phyloP scores from a whole-genome alignment of 2,329 filamentous ascomycete genomes.

The Coleophoma eucalyptorum region DNA sequence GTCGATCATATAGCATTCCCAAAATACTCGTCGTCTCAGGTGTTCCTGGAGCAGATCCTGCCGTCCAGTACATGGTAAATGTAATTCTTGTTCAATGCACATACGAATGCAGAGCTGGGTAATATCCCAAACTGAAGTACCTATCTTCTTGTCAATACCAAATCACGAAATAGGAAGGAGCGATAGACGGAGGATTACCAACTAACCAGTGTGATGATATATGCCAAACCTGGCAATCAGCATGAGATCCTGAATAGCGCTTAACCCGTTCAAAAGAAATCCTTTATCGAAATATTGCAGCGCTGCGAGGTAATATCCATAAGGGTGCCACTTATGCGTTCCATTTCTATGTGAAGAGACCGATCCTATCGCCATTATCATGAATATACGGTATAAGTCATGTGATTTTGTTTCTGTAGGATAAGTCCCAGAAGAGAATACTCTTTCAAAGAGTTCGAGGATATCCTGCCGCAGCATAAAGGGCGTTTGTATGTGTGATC shows the following conservation, averaged over 20 bases:
- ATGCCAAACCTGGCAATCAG: conserved; percentile 37
- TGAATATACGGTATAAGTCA: conserved; percentile 31
- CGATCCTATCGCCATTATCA: conserved; percentile 33
- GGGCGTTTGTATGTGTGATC: conserved; percentile 22
- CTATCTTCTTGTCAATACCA: conserved; percentile 5
- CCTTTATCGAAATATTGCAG: conserved; percentile 26
- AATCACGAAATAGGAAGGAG: background rate
- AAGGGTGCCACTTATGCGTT: conserved; percentile 29
- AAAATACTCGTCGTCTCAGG: conserved; percentile 35
- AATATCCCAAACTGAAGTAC: conserved; percentile 36
- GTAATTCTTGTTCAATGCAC: conserved; percentile 34
- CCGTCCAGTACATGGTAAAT: conserved; percentile 12
- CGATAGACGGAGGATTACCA: background rate
- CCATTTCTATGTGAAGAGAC: conserved; percentile 30
- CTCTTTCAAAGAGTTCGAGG: conserved; percentile 9
- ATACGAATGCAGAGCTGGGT: conserved; percentile 34
- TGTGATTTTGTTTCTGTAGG: no score
- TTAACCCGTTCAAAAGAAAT: conserved; percentile 27
- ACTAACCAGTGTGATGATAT: conserved; percentile 35
- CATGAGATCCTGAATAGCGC: conserved; percentile 35
- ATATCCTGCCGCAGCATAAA: conserved; percentile 24
- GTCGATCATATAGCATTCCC: conserved; percentile 41
- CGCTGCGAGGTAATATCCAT: conserved; percentile 35
- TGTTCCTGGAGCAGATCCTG: conserved; percentile 28
- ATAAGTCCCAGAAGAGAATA: conserved; percentile 9